Evolutionary conservation across 805 yeast genomes (phyloP).

Genomic region (Pichia rugopelliculosa): DNA sequence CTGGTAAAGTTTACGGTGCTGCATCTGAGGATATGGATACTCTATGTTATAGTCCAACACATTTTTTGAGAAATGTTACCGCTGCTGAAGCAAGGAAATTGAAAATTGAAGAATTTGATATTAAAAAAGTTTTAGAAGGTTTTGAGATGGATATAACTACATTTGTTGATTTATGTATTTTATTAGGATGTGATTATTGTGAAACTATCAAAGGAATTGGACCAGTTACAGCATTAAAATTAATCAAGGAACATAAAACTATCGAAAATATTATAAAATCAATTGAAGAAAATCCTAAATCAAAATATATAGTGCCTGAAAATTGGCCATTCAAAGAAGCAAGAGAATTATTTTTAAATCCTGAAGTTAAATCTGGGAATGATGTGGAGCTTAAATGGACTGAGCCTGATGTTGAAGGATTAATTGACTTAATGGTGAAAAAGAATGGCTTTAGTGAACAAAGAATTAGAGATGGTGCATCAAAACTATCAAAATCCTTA

Average conservation of each 20-base stretch:
- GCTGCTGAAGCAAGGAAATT: conserved; percentile 90
- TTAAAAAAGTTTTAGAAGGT: conserved; percentile 62
- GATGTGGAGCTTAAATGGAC: conserved; percentile 74
- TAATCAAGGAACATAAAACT: conserved; percentile 77
- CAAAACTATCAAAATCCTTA: conserved; percentile 73
- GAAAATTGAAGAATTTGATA: conserved; percentile 80
- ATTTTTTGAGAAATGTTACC: conserved; percentile 78
- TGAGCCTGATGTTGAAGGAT: conserved; percentile 81
- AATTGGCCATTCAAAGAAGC: conserved; percentile 92
- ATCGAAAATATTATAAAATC: conserved; percentile 70
- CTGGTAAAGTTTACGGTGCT: conserved; percentile 92
- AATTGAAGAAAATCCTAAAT: conserved; percentile 47
- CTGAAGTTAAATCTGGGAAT: conserved; percentile 63
- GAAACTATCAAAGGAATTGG: conserved; percentile 95
- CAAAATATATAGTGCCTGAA: conserved; percentile 82
- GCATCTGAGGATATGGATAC: conserved; percentile 99
- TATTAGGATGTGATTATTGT: conserved; percentile 95
- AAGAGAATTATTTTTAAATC: conserved; percentile 70
- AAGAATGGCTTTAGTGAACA: conserved; percentile 93
- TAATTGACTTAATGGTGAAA: conserved; percentile 73
- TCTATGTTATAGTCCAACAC: conserved; percentile 82
- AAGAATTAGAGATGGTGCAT: conserved; percentile 80
- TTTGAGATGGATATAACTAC: conserved; percentile 64
- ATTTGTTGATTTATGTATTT: conserved; percentile 85
- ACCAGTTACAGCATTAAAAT: conserved; percentile 85